Conservation (phyloP, 768 basidiomycete species). For the Gloeopeniophorella convolvens region DNA sequence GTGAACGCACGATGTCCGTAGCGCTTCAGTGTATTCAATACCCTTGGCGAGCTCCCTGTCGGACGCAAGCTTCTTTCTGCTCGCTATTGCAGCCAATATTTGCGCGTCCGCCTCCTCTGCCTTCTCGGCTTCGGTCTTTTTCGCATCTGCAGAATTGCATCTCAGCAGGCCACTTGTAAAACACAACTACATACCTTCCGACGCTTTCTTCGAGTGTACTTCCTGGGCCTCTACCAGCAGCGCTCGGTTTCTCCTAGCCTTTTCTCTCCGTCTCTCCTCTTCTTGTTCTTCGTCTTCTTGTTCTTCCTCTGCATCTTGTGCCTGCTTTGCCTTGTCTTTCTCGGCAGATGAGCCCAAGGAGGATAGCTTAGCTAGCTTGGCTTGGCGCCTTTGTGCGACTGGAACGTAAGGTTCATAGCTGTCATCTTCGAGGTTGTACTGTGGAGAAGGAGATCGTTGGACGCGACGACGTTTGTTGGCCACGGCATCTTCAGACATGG, state of each 20-base stretch:
- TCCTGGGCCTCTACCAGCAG: slow-evolving; percentile 92
- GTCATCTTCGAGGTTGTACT: slow-evolving; percentile 55
- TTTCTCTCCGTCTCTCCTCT: slow-evolving; percentile 69
- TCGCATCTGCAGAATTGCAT: slow-evolving; percentile 49
- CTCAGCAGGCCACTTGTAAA: not conserved
- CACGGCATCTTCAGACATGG: slow-evolving; percentile 30
- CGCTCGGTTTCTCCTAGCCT: slow-evolving; percentile 76
- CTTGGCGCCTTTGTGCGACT: slow-evolving; percentile 76
- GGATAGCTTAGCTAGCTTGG: slow-evolving; percentile 70
- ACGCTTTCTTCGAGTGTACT: slow-evolving; percentile 77
- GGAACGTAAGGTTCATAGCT: slow-evolving; percentile 83
- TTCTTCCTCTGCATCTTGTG: slow-evolving; percentile 53
- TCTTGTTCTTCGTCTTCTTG: slow-evolving; percentile 71
- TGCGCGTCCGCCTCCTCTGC: slow-evolving; percentile 85
- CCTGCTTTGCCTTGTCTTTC: slow-evolving; percentile 39
- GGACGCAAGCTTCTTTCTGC: slow-evolving; percentile 84
- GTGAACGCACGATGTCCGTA: slow-evolving; percentile 65
- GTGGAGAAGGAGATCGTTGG: slow-evolving; percentile 51
- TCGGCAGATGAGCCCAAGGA: slow-evolving; percentile 52
- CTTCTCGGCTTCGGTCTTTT: slow-evolving; percentile 83
- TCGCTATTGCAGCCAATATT: slow-evolving; percentile 87
- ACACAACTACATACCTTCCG: slow-evolving; percentile 51
- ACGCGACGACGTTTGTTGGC: slow-evolving; percentile 44
- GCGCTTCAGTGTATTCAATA: slow-evolving; percentile 80
- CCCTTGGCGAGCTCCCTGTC: slow-evolving; percentile 92